These are phyloP conservation scores for Scleromitrula shiraiana DNA, from an alignment of 2,329 filamentous ascomycete genomes.

Conservation along the genomic window DNA sequence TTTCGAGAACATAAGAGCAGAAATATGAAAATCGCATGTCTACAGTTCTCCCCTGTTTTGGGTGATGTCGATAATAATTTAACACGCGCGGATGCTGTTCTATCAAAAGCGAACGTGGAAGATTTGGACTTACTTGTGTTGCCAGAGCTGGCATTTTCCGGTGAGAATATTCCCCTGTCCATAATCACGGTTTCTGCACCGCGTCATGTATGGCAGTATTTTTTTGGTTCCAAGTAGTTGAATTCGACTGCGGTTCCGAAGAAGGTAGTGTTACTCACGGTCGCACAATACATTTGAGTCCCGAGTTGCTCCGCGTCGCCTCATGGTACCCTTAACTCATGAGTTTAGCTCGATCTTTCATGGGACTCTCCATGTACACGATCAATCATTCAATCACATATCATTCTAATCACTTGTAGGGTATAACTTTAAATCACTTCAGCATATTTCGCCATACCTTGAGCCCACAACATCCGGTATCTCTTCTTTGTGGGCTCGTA, in stretches of 20 bases:
- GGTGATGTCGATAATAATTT: conserved; percentile 66
- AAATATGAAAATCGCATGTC: conserved; percentile 57
- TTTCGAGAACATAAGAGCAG: background rate
- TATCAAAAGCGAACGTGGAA: conserved; percentile 44
- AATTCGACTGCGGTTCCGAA: background rate
- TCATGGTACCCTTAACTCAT: background rate
- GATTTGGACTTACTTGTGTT: conserved; percentile 64
- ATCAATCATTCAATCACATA: too few relatives aligned
- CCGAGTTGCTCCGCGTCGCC: too few relatives aligned
- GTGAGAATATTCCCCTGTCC: too few relatives aligned
- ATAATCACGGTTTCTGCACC: too few relatives aligned
- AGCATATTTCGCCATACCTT: conserved; percentile 59
- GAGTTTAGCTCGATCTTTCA: too few relatives aligned
- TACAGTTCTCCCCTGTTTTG: conserved; percentile 60
- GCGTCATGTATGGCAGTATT: too few relatives aligned
- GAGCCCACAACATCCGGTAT: conserved; percentile 60
- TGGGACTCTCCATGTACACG: too few relatives aligned
- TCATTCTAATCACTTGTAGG: conserved; percentile 33
- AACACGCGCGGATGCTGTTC: conserved; percentile 55
- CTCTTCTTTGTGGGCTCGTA: conserved; percentile 63
- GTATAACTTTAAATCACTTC: conserved; percentile 68
- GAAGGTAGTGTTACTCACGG: conserved; percentile 6
- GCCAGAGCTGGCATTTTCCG: conserved; percentile 68
- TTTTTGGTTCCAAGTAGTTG: too few relatives aligned
- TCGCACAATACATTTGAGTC: too few relatives aligned